Base-by-base conservation (phyloP, 2,329 filamentous ascomycete genomes). In the Scytalidium lignicola region DNA sequence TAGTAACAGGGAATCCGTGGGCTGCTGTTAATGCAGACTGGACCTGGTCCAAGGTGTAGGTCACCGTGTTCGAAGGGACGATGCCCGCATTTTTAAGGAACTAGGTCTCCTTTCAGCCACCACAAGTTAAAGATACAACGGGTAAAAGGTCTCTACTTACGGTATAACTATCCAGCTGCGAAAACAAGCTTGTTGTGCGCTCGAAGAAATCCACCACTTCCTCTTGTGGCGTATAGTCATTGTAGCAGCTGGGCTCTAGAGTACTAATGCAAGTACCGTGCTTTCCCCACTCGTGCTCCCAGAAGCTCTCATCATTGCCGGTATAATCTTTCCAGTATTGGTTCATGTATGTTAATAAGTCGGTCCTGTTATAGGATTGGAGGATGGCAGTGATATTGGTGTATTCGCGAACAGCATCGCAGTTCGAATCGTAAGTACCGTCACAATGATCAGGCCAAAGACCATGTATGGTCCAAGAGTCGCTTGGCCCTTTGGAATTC, bases 201-300 rank as follows among this genome's bases (percentile, higher is more conserved):
- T 83, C 71, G 67, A 89, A 88, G 68, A 79, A 90, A 62, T 86
- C 83, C 12, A 80, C 75, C 1, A 83, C 82, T 60, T 89, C 86
- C 52, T 85, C 74, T 10, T 77, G 78, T 0, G 76, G 66, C 48
- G 73, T 66, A 63, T 87, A 85, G 58, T 43, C 51, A n/a, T 51
- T 43, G 68, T 88, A 90, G 71, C 86, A 90, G 17, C 68, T 65
- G 0, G 85, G 78, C 43, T 83, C 73, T 9, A 90, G 73, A 0
- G 86, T 90, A 58, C 74, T 81, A 55, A 89, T 79, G 67, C 86
- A 89, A n/a, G 74, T 77, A 48, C 86, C 87, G 63, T 90, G 86
- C 65, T 88, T 90, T 55, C 73, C 71, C 80, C 82, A 90, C 66
- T 90, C 86, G 64, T 89, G 85, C 62, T 85, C 72, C 86, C 86